Evolutionary conservation across 331 rosid species (phyloP).

Genomic region (Telfairia occidentalis): DNA sequence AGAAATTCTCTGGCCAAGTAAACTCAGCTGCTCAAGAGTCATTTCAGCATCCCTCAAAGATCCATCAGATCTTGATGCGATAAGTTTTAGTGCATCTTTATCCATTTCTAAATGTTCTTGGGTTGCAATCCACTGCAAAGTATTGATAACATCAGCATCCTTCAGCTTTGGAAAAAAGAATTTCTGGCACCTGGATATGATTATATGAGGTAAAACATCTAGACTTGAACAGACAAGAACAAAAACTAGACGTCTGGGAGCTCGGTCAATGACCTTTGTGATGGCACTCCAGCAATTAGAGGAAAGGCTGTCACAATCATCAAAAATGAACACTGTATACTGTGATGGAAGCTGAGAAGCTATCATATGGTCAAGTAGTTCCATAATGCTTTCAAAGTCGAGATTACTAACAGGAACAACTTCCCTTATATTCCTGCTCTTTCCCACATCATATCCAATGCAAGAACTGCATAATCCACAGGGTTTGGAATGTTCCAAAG

Average conservation of each 20-base stretch:
- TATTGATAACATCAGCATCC: slow-evolving; percentile 69
- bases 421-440: slow-evolving; percentile 68
- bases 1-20: slow-evolving; percentile 82
- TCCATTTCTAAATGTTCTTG: slow-evolving; percentile 81
- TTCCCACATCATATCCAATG: slow-evolving; percentile 61
- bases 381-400: slow-evolving; percentile 68
- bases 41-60: slow-evolving; percentile 92
- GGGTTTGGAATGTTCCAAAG: slow-evolving; percentile 66
- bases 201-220: slow-evolving; percentile 87
- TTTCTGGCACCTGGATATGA: slow-evolving; percentile 92
- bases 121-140: slow-evolving; percentile 66
- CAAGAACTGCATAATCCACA: slow-evolving; percentile 90
- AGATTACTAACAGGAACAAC: slow-evolving; percentile 80
- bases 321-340: slow-evolving; percentile 70
- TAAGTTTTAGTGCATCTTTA: slow-evolving; percentile 84
- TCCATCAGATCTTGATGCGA: slow-evolving; percentile 87
- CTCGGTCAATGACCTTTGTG: slow-evolving; percentile 89
- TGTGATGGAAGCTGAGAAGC: slow-evolving; percentile 65
- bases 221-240: slow-evolving; percentile 91
- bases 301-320: slow-evolving; percentile 72
- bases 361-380: slow-evolving; percentile 58
- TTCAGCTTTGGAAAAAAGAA: slow-evolving; percentile 86
- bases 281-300: slow-evolving; percentile 79
- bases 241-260: slow-evolving; percentile 83
- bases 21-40: slow-evolving; percentile 90